Base-by-base conservation (phyloP, 202 grass and related monocot genomes). In the Panicum hallii region DNA sequence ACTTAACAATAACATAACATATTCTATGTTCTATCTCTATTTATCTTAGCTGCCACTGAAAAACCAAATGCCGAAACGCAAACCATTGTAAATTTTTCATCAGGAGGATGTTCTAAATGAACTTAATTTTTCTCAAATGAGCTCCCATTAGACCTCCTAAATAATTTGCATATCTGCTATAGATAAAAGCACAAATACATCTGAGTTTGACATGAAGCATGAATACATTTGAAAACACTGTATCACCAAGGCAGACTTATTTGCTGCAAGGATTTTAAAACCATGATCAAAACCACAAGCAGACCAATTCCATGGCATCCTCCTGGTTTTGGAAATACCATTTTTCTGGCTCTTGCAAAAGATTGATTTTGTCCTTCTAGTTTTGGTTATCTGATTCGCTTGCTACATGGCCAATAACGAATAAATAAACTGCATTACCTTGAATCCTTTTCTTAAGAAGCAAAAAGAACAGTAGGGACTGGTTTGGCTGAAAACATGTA, bases 221-320 rank as follows among this genome's bases (percentile, higher is more conserved):
- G 9, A 69, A 69, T 69, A 52, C 11, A 70, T 87, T 43, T 53
- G 45, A 73, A 66, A 74, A 63, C 26, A 12, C 34, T 79, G 84
- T 54, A 80, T 28, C 46, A 73, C 12, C 14, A 77, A 15, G 32
- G 7, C 17, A 50, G 63, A 80, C 45, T 26, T 54, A 52, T 76
- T 66, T 76, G 22, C 16, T 75, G 34, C 19, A 57, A 46, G 20
- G 28, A 53, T 74, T 56, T 56, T 50, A 75, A 16, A 75, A 41
- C 49, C 72, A 56, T 55, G 16, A 55, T 20, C 72, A 74, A 74
- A 74, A 55, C 49, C 32, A 20, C 8, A 28, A 74, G 47, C 30
- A 38, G 46, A 15, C 26, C 17, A 52, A 3, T 52, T 74, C 7
- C 46, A 50, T 17, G 26, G 7, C 45, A 72, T 70, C 15, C 15